These are phyloP conservation scores for Cytospora mali DNA, from an alignment of 2,329 filamentous ascomycete species.

Conservation along the genomic window DNA sequence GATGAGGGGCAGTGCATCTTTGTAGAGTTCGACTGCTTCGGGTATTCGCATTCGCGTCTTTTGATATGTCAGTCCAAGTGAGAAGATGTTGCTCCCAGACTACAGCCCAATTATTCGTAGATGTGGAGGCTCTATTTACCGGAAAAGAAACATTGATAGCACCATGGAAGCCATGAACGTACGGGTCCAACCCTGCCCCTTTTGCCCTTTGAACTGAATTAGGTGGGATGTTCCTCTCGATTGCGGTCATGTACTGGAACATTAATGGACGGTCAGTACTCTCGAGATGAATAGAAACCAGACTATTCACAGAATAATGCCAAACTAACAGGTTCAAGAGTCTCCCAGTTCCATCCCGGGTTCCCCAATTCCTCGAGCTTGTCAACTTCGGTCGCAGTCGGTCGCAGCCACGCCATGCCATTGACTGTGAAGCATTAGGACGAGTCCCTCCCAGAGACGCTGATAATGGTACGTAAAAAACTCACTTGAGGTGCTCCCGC, in stretches of 20 bases:
- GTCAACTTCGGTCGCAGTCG: constrained; percentile 32
- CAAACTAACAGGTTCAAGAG: constrained; percentile 19
- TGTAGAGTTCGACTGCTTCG: constrained; percentile 31
- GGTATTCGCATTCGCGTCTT: constrained; percentile 33
- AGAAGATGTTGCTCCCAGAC: too few relatives aligned
- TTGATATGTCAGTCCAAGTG: background rate
- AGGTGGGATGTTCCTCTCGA: constrained; percentile 32
- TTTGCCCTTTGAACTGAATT: constrained; percentile 29
- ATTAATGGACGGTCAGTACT: background rate
- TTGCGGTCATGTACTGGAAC: constrained; percentile 26
- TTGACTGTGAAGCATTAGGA: too few relatives aligned
- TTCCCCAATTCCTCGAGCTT: constrained; percentile 30
- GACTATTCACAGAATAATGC: too few relatives aligned
- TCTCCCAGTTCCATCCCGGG: constrained; percentile 28
- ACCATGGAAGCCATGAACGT: constrained; percentile 27
- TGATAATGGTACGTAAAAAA: background rate
- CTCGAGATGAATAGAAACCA: background rate
- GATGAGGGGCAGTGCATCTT: constrained; percentile 28
- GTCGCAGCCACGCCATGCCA: constrained; percentile 34
- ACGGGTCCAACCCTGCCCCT: constrained; percentile 23
- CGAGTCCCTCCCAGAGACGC: too few relatives aligned
- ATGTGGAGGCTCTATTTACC: constrained; percentile 19
- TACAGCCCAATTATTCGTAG: too few relatives aligned
- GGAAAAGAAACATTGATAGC: constrained; percentile 33
- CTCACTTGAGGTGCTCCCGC: constrained; percentile 33